phyloP scores from a whole-genome alignment of 768 basidiomycete species.

The Hemileccinum impolitum region DNA sequence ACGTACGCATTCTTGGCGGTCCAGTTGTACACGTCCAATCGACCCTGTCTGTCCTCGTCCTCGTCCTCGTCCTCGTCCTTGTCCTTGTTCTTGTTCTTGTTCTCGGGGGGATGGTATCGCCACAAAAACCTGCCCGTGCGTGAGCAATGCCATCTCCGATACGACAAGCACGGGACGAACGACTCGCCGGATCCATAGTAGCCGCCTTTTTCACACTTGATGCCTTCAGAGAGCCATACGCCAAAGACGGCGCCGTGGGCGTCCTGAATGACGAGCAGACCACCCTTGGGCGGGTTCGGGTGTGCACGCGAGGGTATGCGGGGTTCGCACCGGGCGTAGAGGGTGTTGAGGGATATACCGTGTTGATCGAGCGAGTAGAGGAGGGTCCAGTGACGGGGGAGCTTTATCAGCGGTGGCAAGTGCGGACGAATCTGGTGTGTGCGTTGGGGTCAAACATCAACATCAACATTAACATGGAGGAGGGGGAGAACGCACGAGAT shows the following conservation, averaged over 20 bases:
- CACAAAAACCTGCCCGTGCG: slow-evolving; percentile 70
- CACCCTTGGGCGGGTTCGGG: slow-evolving; percentile 36
- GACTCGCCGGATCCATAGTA: slow-evolving; percentile 93
- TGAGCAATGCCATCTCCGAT: too few relatives aligned
- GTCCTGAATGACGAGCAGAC: slow-evolving; percentile 67
- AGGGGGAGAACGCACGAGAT: slow-evolving; percentile 46
- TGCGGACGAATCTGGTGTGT: slow-evolving; percentile 61
- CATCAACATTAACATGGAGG: too few relatives aligned
- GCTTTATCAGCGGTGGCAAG: slow-evolving; percentile 70
- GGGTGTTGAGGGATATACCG: slow-evolving; percentile 86
- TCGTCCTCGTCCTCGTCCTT: too few relatives aligned
- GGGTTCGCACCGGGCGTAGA: slow-evolving; percentile 65
- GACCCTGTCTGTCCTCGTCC: slow-evolving; percentile 20
- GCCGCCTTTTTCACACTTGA: slow-evolving; percentile 49
- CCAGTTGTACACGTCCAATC: slow-evolving; percentile 68
- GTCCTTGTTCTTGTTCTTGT: too few relatives aligned
- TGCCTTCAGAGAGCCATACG: slow-evolving; percentile 74
- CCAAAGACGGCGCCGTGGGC: slow-evolving; percentile 69
- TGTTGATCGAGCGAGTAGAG: slow-evolving; percentile 93
- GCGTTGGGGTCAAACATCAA: not conserved
- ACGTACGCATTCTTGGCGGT: slow-evolving; percentile 91
- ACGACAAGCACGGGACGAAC: slow-evolving; percentile 34
- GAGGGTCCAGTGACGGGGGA: slow-evolving; percentile 71
- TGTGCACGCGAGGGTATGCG: slow-evolving; percentile 25
- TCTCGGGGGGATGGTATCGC: slow-evolving; percentile 43